Base-by-base conservation (phyloP, 202 grass and related monocot genomes). In the Panicum hallii region DNA sequence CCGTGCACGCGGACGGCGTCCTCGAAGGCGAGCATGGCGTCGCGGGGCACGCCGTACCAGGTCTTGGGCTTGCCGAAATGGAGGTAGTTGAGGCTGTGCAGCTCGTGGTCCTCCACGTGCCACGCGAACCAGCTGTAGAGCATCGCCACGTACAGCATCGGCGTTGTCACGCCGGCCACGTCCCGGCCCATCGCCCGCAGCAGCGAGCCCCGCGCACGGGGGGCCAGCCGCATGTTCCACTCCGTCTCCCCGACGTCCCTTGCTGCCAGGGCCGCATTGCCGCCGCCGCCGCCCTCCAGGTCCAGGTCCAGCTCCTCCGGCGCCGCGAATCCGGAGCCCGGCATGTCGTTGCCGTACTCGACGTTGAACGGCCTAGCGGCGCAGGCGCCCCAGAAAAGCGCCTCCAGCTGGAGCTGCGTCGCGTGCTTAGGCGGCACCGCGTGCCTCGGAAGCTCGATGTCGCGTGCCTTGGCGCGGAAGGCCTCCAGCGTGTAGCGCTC, bases 321-420 rank as follows among this genome's bases (percentile, higher is more conserved):
- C 13, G 86, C 62, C n/a, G 79, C 82, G 57, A 99, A 99, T 45
- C 90, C 93, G 7, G 97, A 99, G 55, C 93, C 97, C 0, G 97
- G 93, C 97, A 99, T 99, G 88, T 99, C 97, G 78, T 99, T 99
- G 64, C 90, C 97, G 57, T 99, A 99, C 89, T 99, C 97, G n/a
- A 99, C 91, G 55, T 76, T 89, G 87, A 97, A 92, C 43, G 97
- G 97, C 87, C 87, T 89, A 53, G 88, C 92, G 30, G 97, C 97
- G 68, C 91, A 97, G 64, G 97, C 94, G 26, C 79, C 83, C 97
- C 97, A 99, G 93, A 97, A 99, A 75, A 97, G 93, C 56, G 91
- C 91, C 83, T 99, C 97, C 22, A 99, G 82, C 41, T 90, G 91
- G 52, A 97, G 83, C 17, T 78, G 62, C 41, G 78, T 83, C 14